These are phyloP conservation scores for Aspergillus kassunensis DNA, from an alignment of 495 filamentous ascomycete genomes.

Conservation along the genomic window DNA sequence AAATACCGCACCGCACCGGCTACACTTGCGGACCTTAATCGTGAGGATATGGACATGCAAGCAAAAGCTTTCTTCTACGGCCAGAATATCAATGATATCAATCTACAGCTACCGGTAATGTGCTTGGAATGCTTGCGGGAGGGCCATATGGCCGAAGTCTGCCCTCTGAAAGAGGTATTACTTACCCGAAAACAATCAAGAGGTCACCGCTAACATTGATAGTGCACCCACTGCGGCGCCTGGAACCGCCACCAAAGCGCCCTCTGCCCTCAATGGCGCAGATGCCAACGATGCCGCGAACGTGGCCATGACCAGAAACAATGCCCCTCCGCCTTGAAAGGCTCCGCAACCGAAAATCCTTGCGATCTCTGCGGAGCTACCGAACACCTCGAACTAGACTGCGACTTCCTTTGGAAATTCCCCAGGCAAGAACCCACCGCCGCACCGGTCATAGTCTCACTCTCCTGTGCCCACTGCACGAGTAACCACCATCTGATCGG, in stretches of 20 bases:
- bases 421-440: constrained; percentile 22
- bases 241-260: constrained; percentile 38
- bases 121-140: constrained; percentile 43
- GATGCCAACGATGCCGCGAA: constrained; percentile 46
- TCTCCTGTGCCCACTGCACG: constrained; percentile 48
- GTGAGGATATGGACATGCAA: constrained; percentile 41
- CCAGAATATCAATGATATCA: constrained; percentile 55
- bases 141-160: constrained; percentile 44
- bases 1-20: constrained; percentile 37
- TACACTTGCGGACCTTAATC: constrained; percentile 39
- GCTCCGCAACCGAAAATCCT: constrained; percentile 33
- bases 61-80: constrained; percentile 48
- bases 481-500: constrained; percentile 44
- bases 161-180: constrained; percentile 40
- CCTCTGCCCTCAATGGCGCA: constrained; percentile 37
- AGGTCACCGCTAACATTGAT: background rate
- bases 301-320: constrained; percentile 37
- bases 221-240: constrained; percentile 40
- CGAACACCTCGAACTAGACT: constrained; percentile 41
- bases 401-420: constrained; percentile 40
- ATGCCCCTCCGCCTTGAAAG: constrained; percentile 39
- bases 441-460: constrained; percentile 31
- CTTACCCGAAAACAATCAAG: background rate
- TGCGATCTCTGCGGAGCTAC: constrained; percentile 44
- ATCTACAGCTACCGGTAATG: constrained; percentile 61